phyloP scores from a whole-genome alignment of 2,329 filamentous ascomycete genomes.

The Paramyrothecium roridum region DNA sequence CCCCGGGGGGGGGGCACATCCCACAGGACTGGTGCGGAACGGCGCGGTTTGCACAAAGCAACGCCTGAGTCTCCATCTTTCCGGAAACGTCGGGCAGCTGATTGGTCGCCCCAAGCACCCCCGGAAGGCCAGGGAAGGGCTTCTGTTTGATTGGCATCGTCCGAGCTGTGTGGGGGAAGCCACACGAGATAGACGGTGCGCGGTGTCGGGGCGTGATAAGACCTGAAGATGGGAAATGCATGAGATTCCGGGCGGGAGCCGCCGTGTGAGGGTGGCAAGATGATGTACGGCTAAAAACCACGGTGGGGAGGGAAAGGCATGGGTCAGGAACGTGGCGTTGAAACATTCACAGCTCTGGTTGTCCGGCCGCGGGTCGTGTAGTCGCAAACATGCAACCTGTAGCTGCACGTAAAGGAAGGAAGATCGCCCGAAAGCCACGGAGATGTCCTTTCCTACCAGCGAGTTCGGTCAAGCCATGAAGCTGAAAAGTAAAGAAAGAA shows the following conservation, averaged over 20 bases:
- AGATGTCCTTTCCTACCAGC: no score
- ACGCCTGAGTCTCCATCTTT: not conserved
- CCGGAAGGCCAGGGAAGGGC: not conserved
- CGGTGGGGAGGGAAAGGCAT: no score
- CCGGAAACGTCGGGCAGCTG: not conserved
- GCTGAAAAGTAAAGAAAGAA: no score
- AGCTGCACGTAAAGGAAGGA: no score
- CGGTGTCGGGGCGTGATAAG: not conserved
- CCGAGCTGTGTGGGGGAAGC: not conserved
- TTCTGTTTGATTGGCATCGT: not conserved
- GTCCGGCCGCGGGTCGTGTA: no score
- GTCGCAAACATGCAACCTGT: no score
- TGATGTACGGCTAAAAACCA: no score
- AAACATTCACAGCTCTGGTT: no score
- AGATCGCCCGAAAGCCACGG: no score
- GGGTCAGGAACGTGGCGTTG: no score
- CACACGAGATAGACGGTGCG: not conserved
- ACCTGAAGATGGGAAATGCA: not conserved
- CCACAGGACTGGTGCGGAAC: not conserved
- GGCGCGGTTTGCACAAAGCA: not conserved
- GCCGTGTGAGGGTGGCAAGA: not conserved
- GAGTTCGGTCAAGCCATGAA: no score
- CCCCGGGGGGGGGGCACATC: no score
- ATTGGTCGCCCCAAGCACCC: not conserved
- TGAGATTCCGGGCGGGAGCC: not conserved